Evolutionary conservation across 345 rosid genomes (phyloP), one percentile per base, ranked within the genome.

Genomic region (Linum tenue): DNA sequence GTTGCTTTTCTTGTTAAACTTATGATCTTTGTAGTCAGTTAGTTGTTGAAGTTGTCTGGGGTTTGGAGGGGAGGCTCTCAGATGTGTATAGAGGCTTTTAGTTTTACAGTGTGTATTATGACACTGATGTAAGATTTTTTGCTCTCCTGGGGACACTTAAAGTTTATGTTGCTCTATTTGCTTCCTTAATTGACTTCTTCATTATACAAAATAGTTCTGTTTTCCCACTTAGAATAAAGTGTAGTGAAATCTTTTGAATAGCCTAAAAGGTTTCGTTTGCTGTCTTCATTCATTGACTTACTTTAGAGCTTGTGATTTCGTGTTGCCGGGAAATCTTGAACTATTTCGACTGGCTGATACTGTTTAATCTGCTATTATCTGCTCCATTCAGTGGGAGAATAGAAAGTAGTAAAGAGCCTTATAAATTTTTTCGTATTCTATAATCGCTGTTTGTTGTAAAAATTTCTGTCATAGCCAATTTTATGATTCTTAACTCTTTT

Each of bases 1-100:
- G 22, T 12, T 53, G 40, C 53, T 4, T 38, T 5, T 63, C 43
- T 61, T 15, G 5, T 67, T 17, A 62, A 70, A 61, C 58, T 51
- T 9, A 17, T 41, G 22, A 43, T 37, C n/a, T n/a, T 39, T 11
- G 11, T n/a, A 37, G 55, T 56, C 65, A 41, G 44, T 16, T 50
- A 38, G 11, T 16, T 12, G 60, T 16, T 36, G 59, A 40, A 31
- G 63, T 41, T 9, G 7, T 12, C 37, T 41, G 14, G 39, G 36
- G 41, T 59, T 31, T 55, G 44, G 44, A 48, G 9, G 53, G 9
- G 1, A 48, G 53, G 53, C 53, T 48, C 53, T 48, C 53, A 48
- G 14, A 43, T 3, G 50, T 5, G 10, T 43, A 11, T 5, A 43
- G 10, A 48, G 11, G 53, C 53, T 48, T 48, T 15, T 48, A 9